phyloP scores from a whole-genome alignment of 1,284 basidiomycete genomes.

The Testicularia cyperi region DNA sequence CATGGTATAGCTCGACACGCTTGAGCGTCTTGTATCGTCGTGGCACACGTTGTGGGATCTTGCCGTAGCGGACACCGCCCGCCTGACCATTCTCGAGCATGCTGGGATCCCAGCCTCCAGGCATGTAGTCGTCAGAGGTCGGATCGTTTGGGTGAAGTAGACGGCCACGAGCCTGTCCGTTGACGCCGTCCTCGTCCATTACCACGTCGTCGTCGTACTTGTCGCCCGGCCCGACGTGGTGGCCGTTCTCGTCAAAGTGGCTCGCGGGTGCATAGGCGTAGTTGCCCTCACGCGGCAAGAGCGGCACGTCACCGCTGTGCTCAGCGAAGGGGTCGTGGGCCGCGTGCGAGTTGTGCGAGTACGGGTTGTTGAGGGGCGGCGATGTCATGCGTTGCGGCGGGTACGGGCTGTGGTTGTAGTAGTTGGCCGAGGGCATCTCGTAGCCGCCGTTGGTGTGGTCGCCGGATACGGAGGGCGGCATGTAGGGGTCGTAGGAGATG shows the following conservation, averaged over 20 bases:
- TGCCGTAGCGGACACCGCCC: slow-evolving; percentile 45
- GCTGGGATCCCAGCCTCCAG: slow-evolving; percentile 48
- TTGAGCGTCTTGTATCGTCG: slow-evolving; percentile 56
- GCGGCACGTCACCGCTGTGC: slow-evolving; percentile 36
- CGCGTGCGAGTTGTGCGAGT: slow-evolving; percentile 9
- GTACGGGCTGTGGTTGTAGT: slow-evolving; percentile 14
- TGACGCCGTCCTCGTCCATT: slow-evolving; percentile 45
- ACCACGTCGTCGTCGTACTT: slow-evolving; percentile 35
- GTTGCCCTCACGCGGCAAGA: slow-evolving; percentile 33
- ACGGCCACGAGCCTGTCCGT: slow-evolving; percentile 24
- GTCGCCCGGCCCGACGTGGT: slow-evolving; percentile 37
- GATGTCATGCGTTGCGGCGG: slow-evolving; percentile 11
- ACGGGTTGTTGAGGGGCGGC: slow-evolving; percentile 29
- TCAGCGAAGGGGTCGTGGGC: slow-evolving; percentile 24
- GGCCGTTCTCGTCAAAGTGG: slow-evolving; percentile 47
- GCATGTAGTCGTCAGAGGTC: slow-evolving; percentile 33
- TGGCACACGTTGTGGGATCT: slow-evolving; percentile 54
- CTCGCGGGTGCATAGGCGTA: slow-evolving; percentile 50
- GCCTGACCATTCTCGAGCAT: slow-evolving; percentile 41
- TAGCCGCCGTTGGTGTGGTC: slow-evolving; percentile 23
- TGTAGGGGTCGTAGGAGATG: slow-evolving; percentile 27
- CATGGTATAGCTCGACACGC: slow-evolving; percentile 54
- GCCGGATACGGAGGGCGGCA: slow-evolving; percentile 17
- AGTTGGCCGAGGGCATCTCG: slow-evolving; percentile 25
- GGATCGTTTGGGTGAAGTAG: slow-evolving; percentile 8